A percentile compares a stretch with the other conserved stretches of the same genome.
Evolutionary conservation across 495 filamentous ascomycete species (phyloP).

Genomic region (Penicillium antarcticum): DNA sequence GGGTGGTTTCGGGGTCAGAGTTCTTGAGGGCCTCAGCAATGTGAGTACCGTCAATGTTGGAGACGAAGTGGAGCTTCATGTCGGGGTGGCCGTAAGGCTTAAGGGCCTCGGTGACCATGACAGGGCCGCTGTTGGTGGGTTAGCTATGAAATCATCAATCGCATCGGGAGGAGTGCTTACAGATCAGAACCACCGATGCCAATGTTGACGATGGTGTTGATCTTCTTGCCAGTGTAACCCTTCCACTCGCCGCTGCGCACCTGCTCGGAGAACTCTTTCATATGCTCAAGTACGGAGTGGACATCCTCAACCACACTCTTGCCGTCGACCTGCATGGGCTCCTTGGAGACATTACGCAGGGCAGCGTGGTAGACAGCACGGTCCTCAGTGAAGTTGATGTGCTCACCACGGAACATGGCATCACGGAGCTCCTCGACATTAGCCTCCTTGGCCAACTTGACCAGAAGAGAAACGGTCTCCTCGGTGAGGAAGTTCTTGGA

Average conservation of each 20-base stretch:
- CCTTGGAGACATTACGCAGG: constrained; percentile 79
- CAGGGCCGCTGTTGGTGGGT: constrained; percentile 70
- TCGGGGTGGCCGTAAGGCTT: constrained; percentile 86
- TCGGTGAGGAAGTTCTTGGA: constrained; percentile 97
- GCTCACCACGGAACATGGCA: constrained; percentile 93
- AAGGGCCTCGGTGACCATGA: constrained; percentile 97
- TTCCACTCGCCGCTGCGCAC: constrained; percentile 96
- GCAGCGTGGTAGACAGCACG: constrained; percentile 95
- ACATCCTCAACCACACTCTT: constrained; percentile 94
- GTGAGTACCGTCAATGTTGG: constrained; percentile 98
- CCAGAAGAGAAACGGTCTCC: constrained; percentile 80
- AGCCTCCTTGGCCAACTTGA: constrained; percentile 88
- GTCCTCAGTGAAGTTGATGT: constrained; percentile 99
- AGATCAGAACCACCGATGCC: constrained; percentile 98
- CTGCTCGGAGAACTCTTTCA: constrained; percentile 95
- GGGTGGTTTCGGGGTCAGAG: constrained; percentile 92
- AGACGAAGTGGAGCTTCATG: constrained; percentile 93
- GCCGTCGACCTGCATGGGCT: constrained; percentile 89
- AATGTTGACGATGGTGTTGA: constrained; percentile 94
- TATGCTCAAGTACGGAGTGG: constrained; percentile 87
- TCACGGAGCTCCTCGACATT: constrained; percentile 89
- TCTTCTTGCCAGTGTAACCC: constrained; percentile 96
- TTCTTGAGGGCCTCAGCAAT: constrained; percentile 87
- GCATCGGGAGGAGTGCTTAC: constrained; percentile 49
- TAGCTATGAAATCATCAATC: constrained; percentile 16